A percentile compares a stretch with the other conserved stretches of the same genome.
Conservation (phyloP, 169 alveolate genomes). For the Ichthyophthirius multifiliis region DNA sequence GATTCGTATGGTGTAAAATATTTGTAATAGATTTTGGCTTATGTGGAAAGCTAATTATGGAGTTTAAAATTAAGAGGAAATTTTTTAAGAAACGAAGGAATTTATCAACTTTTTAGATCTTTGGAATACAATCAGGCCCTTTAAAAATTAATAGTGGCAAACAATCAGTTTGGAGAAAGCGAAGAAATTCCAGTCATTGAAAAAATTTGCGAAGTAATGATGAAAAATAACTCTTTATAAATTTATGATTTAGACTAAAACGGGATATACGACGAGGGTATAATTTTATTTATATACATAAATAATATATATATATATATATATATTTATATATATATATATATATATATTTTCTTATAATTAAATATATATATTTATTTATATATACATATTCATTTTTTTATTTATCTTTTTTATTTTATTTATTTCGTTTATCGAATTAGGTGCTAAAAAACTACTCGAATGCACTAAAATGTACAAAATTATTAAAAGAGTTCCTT, state of each 20-base stretch:
- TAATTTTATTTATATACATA: background rate
- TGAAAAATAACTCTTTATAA: slow-evolving; percentile 18
- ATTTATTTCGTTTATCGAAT: too few relatives aligned
- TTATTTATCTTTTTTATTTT: too few relatives aligned
- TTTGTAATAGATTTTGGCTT: slow-evolving; percentile 19
- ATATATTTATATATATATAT: background rate
- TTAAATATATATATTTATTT: too few relatives aligned
- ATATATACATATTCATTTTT: too few relatives aligned
- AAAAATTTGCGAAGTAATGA: slow-evolving; percentile 25
- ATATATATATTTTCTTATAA: too few relatives aligned
- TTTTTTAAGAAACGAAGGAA: slow-evolving; percentile 28
- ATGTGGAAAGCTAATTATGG: slow-evolving; percentile 21
- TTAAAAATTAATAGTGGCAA: slow-evolving; percentile 22
- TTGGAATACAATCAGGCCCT: slow-evolving; percentile 25
- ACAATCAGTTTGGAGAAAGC: slow-evolving; percentile 22
- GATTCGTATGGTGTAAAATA: slow-evolving; percentile 27
- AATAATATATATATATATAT: background rate
- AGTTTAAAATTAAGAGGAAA: slow-evolving; percentile 25
- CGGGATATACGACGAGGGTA: slow-evolving; percentile 32
- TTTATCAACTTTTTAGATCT: slow-evolving; percentile 32
- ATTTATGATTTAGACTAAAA: slow-evolving; percentile 33
- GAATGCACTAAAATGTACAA: slow-evolving; percentile 26
- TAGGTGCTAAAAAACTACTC: slow-evolving; percentile 25
- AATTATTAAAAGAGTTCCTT: slow-evolving; percentile 11
- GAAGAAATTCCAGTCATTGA: slow-evolving; percentile 6